Evolutionary conservation across 163 green algal genomes (phyloP).

Genomic region (Volvox carteri): DNA sequence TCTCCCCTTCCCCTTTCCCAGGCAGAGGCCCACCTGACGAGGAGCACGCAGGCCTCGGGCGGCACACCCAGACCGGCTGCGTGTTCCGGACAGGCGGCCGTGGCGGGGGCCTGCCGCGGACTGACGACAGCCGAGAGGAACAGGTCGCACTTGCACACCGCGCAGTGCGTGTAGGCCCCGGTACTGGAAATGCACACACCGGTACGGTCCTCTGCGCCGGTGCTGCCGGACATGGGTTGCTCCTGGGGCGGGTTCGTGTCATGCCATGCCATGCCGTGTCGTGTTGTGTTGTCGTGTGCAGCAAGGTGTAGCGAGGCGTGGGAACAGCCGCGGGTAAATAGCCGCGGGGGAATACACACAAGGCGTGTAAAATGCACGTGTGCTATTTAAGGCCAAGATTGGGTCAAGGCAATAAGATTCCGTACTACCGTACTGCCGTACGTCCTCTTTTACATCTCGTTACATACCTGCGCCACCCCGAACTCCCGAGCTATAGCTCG

Average conservation of each 20-base stretch:
- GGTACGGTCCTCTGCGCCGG: conserved; percentile 53
- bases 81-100: conserved; percentile 84
- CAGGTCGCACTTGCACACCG: conserved; percentile 83
- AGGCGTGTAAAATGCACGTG: too few relatives aligned
- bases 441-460: too few relatives aligned
- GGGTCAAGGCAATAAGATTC: too few relatives aligned
- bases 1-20: too few relatives aligned
- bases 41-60: conserved; percentile 64
- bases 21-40: conserved; percentile 81
- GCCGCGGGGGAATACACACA: too few relatives aligned
- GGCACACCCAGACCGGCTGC: conserved; percentile 62
- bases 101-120: conserved; percentile 57
- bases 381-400: too few relatives aligned
- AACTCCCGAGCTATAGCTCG: conserved; percentile 50
- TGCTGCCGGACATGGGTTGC: conserved; percentile 63
- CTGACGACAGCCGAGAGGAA: conserved; percentile 82
- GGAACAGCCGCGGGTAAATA: too few relatives aligned
- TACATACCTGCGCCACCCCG: conserved; percentile 59
- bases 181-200: conserved; percentile 73
- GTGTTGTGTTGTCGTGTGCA: too few relatives aligned
- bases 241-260: conserved; percentile 63
- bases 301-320: too few relatives aligned
- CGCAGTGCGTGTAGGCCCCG: conserved; percentile 68
- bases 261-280: background rate
- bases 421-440: too few relatives aligned